These are phyloP conservation scores for Wickerhamiella sorbophila DNA, from an alignment of 805 yeast species.

Conservation along the genomic window DNA sequence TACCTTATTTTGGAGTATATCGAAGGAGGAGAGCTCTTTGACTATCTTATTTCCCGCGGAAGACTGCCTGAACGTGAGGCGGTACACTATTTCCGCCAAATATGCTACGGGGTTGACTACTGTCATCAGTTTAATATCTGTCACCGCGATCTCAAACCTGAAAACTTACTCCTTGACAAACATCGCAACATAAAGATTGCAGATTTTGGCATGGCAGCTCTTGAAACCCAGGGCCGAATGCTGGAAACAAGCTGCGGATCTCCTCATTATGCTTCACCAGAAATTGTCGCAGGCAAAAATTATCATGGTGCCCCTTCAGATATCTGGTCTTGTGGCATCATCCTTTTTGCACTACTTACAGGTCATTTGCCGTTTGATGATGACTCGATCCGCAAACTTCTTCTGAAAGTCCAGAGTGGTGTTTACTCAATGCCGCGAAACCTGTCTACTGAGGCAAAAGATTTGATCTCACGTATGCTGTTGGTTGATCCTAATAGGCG, in stretches of 20 bases:
- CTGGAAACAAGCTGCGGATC: constrained; percentile 95
- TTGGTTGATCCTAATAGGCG: constrained; percentile 69
- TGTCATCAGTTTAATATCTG: constrained; percentile 79
- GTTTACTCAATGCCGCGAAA: constrained; percentile 69
- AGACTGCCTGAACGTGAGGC: constrained; percentile 83
- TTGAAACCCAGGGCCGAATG: constrained; percentile 67
- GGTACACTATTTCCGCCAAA: constrained; percentile 73
- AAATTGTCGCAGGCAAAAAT: constrained; percentile 85
- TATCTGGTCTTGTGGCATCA: constrained; percentile 97
- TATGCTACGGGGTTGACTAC: constrained; percentile 67
- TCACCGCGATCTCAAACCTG: constrained; percentile 79
- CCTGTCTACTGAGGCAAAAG: constrained; percentile 72
- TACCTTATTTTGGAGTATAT: constrained; percentile 88
- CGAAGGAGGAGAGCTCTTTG: constrained; percentile 94
- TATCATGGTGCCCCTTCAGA: constrained; percentile 96
- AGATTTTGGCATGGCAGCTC: constrained; percentile 98
- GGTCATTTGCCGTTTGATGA: constrained; percentile 97
- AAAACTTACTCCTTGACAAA: constrained; percentile 63
- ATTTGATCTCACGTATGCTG: constrained; percentile 67
- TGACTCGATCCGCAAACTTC: constrained; percentile 75
- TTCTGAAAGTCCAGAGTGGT: constrained; percentile 86
- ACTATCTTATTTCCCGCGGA: constrained; percentile 77
- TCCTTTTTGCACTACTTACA: constrained; percentile 79
- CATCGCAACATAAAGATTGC: constrained; percentile 87
- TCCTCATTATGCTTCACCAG: constrained; percentile 98